Percentiles rank a stretch among this genome's conserved stretches.
These are phyloP conservation scores for Alternaria conjuncta DNA, from an alignment of 2,329 filamentous ascomycete species.

Conservation along the genomic window DNA sequence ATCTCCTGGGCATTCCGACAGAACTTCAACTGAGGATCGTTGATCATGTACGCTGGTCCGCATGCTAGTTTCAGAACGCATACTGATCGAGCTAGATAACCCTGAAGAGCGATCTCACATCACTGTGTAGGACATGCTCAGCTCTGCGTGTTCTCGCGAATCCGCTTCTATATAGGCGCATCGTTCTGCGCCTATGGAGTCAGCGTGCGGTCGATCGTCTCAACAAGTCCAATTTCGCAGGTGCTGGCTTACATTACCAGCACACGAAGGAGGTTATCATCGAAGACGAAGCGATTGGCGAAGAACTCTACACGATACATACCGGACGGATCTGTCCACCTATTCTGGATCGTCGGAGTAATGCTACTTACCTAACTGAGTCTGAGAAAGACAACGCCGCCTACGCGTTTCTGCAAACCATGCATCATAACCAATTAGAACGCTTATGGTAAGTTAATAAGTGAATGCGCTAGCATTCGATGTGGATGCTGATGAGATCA, in stretches of 20 bases:
- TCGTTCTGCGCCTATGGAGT: not conserved
- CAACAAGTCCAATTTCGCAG: not conserved
- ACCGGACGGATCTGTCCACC: not conserved
- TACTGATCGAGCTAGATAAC: not conserved
- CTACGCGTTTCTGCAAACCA: not conserved
- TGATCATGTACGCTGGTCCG: not conserved
- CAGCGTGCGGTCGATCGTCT: not conserved
- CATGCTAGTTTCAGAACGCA: not conserved
- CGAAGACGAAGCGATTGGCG: not conserved
- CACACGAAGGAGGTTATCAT: not conserved
- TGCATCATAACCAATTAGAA: not conserved
- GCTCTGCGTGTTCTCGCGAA: not conserved
- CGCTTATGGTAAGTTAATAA: not conserved
- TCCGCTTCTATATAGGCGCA: not conserved
- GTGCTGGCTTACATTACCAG: not conserved
- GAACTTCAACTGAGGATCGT: not conserved
- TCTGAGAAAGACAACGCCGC: not conserved
- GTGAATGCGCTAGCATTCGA: not conserved
- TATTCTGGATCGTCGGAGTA: not conserved
- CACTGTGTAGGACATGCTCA: not conserved
- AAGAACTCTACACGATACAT: not conserved
- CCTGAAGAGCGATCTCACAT: not conserved
- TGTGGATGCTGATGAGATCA: not conserved
- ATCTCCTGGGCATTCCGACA: not conserved
- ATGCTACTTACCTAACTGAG: not conserved